These are phyloP conservation scores for Penicillium polonicum DNA, from an alignment of 2,329 filamentous ascomycete genomes.

Conservation along the genomic window DNA sequence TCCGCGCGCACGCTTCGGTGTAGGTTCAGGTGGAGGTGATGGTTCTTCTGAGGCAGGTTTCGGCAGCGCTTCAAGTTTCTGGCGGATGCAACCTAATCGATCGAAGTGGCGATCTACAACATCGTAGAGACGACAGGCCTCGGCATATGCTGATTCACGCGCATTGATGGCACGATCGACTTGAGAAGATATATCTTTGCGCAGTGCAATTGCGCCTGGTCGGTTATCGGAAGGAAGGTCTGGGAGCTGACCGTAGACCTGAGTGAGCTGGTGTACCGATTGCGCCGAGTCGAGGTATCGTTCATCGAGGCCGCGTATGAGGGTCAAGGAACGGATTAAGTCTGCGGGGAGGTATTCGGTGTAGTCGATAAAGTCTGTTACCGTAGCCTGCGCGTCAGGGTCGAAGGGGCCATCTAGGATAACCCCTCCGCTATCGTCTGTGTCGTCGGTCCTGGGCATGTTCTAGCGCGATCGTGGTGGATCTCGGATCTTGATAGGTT, in stretches of 20 bases:
- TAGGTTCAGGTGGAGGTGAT: conserved; percentile 47
- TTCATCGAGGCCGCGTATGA: conserved; percentile 55
- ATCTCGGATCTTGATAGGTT: neutral
- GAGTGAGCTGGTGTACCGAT: conserved; percentile 44
- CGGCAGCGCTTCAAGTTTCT: conserved; percentile 61
- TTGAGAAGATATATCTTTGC: conserved; percentile 57
- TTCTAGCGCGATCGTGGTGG: neutral
- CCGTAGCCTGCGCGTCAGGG: conserved; percentile 64
- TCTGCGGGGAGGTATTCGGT: conserved; percentile 68
- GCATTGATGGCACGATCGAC: conserved; percentile 56
- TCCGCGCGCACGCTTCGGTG: conserved; percentile 41
- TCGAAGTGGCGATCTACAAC: conserved; percentile 58
- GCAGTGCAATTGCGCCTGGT: conserved; percentile 53
- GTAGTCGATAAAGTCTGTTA: conserved; percentile 68
- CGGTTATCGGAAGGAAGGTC: conserved; percentile 48
- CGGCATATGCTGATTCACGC: conserved; percentile 56
- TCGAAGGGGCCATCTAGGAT: conserved; percentile 54
- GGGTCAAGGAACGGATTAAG: conserved; percentile 60
- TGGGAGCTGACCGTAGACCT: conserved; percentile 51
- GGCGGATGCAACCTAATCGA: conserved; percentile 58
- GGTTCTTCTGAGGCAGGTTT: conserved; percentile 61
- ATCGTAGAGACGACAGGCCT: conserved; percentile 57
- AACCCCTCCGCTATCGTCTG: conserved; percentile 44
- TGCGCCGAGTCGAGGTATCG: conserved; percentile 45
- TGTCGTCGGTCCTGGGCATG: conserved; percentile 43